A percentile compares a stretch with the other conserved stretches of the same genome.
These are phyloP conservation scores for Gypsophila paniculata DNA, from an alignment of 179 eudicot species.

Conservation along the genomic window DNA sequence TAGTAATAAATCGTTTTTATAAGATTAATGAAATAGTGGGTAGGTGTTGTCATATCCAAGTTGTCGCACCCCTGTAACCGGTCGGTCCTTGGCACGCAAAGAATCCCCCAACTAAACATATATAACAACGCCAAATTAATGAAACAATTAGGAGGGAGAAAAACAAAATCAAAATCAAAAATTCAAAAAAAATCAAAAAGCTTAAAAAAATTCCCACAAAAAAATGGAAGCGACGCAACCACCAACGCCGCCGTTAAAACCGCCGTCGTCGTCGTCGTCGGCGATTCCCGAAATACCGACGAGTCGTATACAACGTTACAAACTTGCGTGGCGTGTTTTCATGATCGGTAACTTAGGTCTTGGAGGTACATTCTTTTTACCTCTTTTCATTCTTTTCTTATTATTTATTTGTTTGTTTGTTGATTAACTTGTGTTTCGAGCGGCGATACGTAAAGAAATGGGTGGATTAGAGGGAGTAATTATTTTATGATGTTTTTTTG, in stretches of 20 bases:
- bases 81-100: no score
- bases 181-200: background rate
- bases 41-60: no score
- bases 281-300: slow-evolving; percentile 19
- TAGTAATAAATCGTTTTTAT: no score
- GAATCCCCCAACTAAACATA: no score
- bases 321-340: slow-evolving; percentile 50
- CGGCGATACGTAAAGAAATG: no score
- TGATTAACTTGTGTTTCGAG: background rate
- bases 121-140: no score
- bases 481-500: no score
- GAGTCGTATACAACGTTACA: slow-evolving; percentile 32
- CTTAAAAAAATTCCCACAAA: background rate
- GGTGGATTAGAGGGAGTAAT: no score
- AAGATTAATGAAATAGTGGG: no score
- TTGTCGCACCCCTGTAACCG: no score
- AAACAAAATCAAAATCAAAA: no score
- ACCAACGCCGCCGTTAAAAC: slow-evolving; percentile 19
- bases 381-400: background rate
- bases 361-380: slow-evolving; percentile 37
- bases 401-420: background rate
- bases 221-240: slow-evolving; percentile 23
- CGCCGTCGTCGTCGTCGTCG: background rate
- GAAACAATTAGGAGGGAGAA: no score
- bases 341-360: slow-evolving; percentile 55